Percentiles rank a stretch among this genome's conserved stretches.
Evolutionary conservation across 805 yeast species (phyloP).

Genomic region (Kodamaea kakaduensis): DNA sequence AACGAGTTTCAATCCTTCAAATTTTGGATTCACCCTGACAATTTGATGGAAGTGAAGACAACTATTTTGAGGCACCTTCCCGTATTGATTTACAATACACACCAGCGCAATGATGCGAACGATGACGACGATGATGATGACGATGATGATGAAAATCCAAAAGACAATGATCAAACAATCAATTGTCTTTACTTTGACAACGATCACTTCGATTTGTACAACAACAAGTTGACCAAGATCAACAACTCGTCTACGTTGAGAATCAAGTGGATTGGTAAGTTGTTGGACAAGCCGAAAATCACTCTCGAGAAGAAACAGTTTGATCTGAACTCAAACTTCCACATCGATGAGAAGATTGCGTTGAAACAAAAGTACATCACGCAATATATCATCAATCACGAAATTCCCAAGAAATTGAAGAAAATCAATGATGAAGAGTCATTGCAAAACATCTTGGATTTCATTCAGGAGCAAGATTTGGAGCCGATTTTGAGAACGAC

Average conservation of each 20-base stretch:
- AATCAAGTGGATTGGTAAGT: constrained; percentile 86
- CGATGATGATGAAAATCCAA: constrained; percentile 25
- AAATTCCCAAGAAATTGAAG: constrained; percentile 14
- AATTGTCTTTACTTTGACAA: constrained; percentile 88
- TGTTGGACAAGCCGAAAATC: constrained; percentile 72
- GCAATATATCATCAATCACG: constrained; percentile 48
- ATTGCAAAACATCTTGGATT: constrained; percentile 54
- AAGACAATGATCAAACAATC: constrained; percentile 57
- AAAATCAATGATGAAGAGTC: constrained; percentile 13
- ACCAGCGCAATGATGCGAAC: constrained; percentile 44
- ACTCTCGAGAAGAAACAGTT: constrained; percentile 75
- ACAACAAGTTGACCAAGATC: constrained; percentile 71
- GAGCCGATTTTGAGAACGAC: constrained; percentile 86
- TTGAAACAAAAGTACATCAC: constrained; percentile 81
- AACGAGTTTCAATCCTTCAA: constrained; percentile 62
- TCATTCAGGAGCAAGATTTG: constrained; percentile 60
- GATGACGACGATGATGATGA: constrained; percentile 53
- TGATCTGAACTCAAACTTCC: constrained; percentile 50
- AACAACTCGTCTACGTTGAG: constrained; percentile 72
- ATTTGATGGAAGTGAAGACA: constrained; percentile 96
- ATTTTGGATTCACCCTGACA: constrained; percentile 97
- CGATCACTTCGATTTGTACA: constrained; percentile 75
- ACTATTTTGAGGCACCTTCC: constrained; percentile 90
- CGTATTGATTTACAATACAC: constrained; percentile 65
- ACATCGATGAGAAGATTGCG: constrained; percentile 57